Base-by-base conservation (phyloP, 2,329 filamentous ascomycete species). In the Knufia fluminis region DNA sequence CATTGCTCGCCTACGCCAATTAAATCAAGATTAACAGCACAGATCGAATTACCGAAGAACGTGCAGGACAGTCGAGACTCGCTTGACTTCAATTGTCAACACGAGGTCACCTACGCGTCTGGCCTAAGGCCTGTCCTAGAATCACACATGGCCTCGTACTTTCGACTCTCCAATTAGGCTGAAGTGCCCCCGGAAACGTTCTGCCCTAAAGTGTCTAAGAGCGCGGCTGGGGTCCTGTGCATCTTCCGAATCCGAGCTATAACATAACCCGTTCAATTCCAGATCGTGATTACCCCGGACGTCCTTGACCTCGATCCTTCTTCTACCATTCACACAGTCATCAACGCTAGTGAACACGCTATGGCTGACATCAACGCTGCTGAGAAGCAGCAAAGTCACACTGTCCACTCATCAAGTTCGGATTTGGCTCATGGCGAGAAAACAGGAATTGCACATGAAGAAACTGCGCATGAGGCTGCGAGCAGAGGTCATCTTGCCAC, bases 401-500 rank as follows among this genome's bases (percentile, higher is more conserved):
- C 19, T 23, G 39, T 14, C 23, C 40, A 43, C 16, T 45, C 24
- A 45, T 7, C 22, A 22, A 9, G 28, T n/a, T 40, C 45, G n/a
- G 23, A 24, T 20, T 46, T 32, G 26, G 16, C 44, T 46, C 31
- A 46, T 22, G 33, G 7, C n/a, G 22, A 46, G 12, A 38, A 46
- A 38, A 17, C 33, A 38, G 31, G 33, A 22, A 26, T 46, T 28
- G 20, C 19, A n/a, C 51, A 57, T n/a, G 56, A 55, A 31, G 44
- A 46, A 14, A 50, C 50, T 4, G 49, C 43, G 17, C 65, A 63
- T 38, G 64, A 66, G 39, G 68, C 67, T 4, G 72, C 70, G 12
- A 71, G 68, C 38, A 60, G 63, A 16, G 73, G 73, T 10, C 67
- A 72, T 45, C 62, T 63, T 3, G 73, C 71, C 1, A 76, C 73